Base-by-base conservation (phyloP, 2,329 filamentous ascomycete species). In the Arthrobotrys iridis region DNA sequence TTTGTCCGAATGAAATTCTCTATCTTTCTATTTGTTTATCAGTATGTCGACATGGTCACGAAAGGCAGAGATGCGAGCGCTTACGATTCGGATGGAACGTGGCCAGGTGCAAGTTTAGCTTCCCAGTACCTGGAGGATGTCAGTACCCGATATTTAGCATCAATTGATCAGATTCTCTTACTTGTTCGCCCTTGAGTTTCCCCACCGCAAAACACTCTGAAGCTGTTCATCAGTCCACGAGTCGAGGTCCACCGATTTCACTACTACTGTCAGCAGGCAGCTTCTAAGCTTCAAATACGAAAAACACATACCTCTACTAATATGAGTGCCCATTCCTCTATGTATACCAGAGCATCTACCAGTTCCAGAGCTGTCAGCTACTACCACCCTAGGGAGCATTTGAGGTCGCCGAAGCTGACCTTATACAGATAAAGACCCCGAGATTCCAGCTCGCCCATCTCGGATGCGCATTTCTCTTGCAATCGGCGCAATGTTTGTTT, bases 1-100 rank as follows among this genome's bases (percentile, higher is more conserved):
- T 99, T 99, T 67, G 96, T 99, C 78, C 95, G 90, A 80, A 99
- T 98, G 81, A 99, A 99, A 85, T 98, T 99, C 87, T 99, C 95
- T 79, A 99, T 98, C 87, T 99, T 99, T 78, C 86, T 87, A 74
- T 37, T 15, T 11, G 26, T 11, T 28, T 15, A 46, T 77, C 18
- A 79, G 50, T 60, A 30, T 37, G 4, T 24, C 20, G n/a, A 37
- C 18, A 70, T 30, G 70, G 10, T 52, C 55, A 35, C 11, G 30
- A 10, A 7, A 2, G 7, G 37, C 45, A 7, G 50, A 33, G 20
- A 20, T 66, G 22, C 11, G 4, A 22, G 5, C 18, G 83, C 85
- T 79, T 82, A 87, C 85, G 91, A 88, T 85, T 99, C 96, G 20
- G 94, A 97, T 0, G 95, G 95, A 50, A 94, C 89, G 83, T 99